These are phyloP conservation scores for Peterozyma xylosa DNA, from an alignment of 805 yeast genomes.

Conservation along the genomic window DNA sequence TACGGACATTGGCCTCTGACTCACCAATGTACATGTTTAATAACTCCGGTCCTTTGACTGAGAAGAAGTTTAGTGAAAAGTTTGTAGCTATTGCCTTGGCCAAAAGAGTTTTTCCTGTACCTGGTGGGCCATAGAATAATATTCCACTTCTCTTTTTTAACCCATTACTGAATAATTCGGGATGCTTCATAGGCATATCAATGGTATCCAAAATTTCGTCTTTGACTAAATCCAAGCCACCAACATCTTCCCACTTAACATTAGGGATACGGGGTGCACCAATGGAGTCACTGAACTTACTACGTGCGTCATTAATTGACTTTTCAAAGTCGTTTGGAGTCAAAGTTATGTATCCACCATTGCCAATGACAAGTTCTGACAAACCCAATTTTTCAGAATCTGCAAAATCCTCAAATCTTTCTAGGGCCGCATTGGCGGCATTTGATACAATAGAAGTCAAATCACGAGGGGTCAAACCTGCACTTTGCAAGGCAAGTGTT, in stretches of 20 bases:
- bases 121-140: constrained; percentile 96
- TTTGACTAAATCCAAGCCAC: constrained; percentile 86
- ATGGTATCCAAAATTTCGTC: constrained; percentile 92
- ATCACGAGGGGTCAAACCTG: constrained; percentile 87
- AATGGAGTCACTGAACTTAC: constrained; percentile 84
- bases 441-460: constrained; percentile 60
- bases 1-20: constrained; percentile 93
- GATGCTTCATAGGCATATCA: constrained; percentile 91
- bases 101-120: constrained; percentile 91
- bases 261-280: constrained; percentile 96
- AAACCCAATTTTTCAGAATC: constrained; percentile 14
- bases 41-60: constrained; percentile 96
- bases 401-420: constrained; percentile 33
- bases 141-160: constrained; percentile 93
- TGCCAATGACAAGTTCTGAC: constrained; percentile 32
- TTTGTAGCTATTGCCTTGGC: constrained; percentile 98
- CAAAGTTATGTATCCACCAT: constrained; percentile 48
- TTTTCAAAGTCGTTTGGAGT: constrained; percentile 55
- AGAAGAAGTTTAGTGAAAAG: constrained; percentile 87
- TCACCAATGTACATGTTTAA: constrained; percentile 98
- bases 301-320: constrained; percentile 76
- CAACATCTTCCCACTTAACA: constrained; percentile 96
- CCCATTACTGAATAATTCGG: constrained; percentile 82
- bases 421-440: constrained; percentile 52
- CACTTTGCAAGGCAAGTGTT: constrained; percentile 74